Conservation (phyloP, 352 stramenopile species). For the Pythium diclinum region DNA sequence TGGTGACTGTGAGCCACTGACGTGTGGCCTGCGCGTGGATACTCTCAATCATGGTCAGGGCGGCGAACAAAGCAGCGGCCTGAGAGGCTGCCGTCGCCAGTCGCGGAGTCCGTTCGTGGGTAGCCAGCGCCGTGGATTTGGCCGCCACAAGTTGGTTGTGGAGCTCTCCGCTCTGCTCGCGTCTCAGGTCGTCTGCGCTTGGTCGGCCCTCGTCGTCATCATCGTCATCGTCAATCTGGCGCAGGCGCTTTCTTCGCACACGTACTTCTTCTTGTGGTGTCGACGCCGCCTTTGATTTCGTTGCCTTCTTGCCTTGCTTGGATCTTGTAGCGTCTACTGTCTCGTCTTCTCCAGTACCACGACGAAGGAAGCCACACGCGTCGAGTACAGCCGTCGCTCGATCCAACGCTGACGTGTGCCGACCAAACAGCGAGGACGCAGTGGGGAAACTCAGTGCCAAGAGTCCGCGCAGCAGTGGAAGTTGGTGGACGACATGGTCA, state of each 20-base stretch:
- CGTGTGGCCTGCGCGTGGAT: neutral
- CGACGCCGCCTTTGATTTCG: neutral
- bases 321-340: neutral
- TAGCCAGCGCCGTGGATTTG: neutral
- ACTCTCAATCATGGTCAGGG: slow-evolving; percentile 8
- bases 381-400: slow-evolving; percentile 28
- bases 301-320: neutral
- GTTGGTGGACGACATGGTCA: slow-evolving; percentile 65
- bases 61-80: slow-evolving; percentile 7
- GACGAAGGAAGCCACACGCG: slow-evolving; percentile 33
- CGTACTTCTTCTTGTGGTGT: neutral
- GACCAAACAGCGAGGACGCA: slow-evolving; percentile 25
- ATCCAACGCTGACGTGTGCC: slow-evolving; percentile 11
- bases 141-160: neutral
- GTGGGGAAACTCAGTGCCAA: slow-evolving; percentile 25
- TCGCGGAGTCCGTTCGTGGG: slow-evolving; percentile 2
- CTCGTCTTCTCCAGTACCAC: neutral
- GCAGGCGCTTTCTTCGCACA: slow-evolving; percentile 31
- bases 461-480: slow-evolving; percentile 48
- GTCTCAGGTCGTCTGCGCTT: neutral
- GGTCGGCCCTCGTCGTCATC: neutral
- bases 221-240: slow-evolving; percentile 25
- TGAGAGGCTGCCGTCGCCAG: slow-evolving; percentile 15
- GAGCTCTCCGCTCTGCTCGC: neutral
- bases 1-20: neutral